Base-by-base conservation (phyloP, 768 basidiomycete genomes). In the Mycena belliarum region DNA sequence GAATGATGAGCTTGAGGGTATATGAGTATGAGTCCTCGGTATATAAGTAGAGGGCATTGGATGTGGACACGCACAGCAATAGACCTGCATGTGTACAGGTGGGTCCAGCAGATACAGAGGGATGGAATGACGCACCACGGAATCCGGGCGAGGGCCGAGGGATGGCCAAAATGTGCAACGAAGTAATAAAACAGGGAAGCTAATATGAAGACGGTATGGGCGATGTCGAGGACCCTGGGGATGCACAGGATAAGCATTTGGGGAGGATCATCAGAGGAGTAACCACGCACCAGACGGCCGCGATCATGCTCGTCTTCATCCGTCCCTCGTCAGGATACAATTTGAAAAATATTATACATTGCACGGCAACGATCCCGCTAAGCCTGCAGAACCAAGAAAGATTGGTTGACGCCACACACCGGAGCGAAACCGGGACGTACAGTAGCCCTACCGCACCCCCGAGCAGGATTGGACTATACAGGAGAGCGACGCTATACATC, bases 281-380 rank as follows among this genome's bases (percentile, higher is more conserved):
- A 16, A 4, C 8, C 7, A 56, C 66, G 23, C 29, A 66, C 69
- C 64, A 70, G 24, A 48, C 49, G 4, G 20, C n/a, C 25, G 46
- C 53, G 18, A 63, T 57, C 33, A 59, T 52, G 1, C 28, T 37
- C 3, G 41, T 47, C 38, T 67, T 70, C n/a, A 64, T 37, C 6
- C 50, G 14, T 23, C 26, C 48, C 20, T 70, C 69, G 8, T 66
- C 60, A 29, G 65, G 61, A 49, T 67, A 70, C 1, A 68, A 20
- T 47, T 63, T 68, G 65, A 68, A 70, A 49, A 68, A 70, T 43
- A 66, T 56, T 29, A 67, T 56, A 44, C 67, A 67, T 59, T 70
- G 69, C 6, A 66, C 58, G 0, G 61, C 66, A 32, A 67, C 61
- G 37, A 67, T 45, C 32, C 69, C 69, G 40, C 66, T 66, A 28